phyloP scores from a whole-genome alignment of 768 basidiomycete genomes.

The Naganishia onofrii region DNA sequence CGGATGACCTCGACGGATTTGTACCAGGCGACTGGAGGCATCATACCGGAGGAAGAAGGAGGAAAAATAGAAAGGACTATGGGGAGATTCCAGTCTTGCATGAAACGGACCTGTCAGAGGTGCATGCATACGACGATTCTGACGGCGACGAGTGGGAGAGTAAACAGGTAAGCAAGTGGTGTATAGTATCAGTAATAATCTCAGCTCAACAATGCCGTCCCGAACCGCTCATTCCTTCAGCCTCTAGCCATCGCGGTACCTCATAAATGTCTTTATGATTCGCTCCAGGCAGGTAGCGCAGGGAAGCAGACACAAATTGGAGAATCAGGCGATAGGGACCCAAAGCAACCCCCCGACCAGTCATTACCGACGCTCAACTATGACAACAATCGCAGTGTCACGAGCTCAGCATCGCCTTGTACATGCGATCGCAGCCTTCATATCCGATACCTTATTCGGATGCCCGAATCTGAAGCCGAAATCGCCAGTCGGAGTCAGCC shows the following conservation, averaged over 20 bases:
- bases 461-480: constrained; percentile 18
- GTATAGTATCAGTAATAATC: too few relatives aligned
- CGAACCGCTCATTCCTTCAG: background rate
- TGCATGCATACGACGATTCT: background rate
- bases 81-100: constrained; percentile 5
- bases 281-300: background rate
- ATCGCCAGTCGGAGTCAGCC: constrained; percentile 19
- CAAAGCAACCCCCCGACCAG: background rate
- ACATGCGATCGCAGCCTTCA: background rate
- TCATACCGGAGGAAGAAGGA: background rate
- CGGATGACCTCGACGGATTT: constrained; percentile 7
- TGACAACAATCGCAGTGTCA: background rate
- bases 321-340: background rate
- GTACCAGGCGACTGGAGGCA: constrained; percentile 7
- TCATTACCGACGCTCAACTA: background rate
- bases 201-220: too few relatives aligned
- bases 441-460: constrained; percentile 15
- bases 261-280: background rate
- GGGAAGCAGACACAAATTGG: background rate
- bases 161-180: constrained; percentile 14
- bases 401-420: too few relatives aligned
- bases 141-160: background rate
- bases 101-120: constrained; percentile 2
- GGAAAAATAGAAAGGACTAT: constrained; percentile 16
- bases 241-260: constrained; percentile 4